Evolutionary conservation across 805 yeast species (phyloP).

Genomic region (Debaryomyces hansenii): DNA sequence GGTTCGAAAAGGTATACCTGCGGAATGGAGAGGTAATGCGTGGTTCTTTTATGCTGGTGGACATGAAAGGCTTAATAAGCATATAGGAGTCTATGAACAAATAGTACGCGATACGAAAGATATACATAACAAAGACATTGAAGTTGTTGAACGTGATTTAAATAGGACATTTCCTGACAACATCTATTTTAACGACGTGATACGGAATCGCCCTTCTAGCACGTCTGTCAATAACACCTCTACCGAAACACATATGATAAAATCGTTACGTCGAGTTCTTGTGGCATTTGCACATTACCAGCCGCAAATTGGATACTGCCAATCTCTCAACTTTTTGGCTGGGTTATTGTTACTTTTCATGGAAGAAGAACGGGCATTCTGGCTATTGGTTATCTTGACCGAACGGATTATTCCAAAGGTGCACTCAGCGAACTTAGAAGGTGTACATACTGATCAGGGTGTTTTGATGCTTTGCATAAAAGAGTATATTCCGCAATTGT

Average conservation of each 20-base stretch:
- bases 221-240: background rate
- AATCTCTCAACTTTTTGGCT: conserved; percentile 88
- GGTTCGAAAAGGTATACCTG: conserved; percentile 90
- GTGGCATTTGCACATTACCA: conserved; percentile 81
- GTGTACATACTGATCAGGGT: conserved; percentile 94
- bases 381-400: conserved; percentile 94
- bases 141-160: conserved; percentile 90
- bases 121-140: conserved; percentile 71
- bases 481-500: conserved; percentile 79
- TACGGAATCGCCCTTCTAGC: background rate
- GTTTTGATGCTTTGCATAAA: conserved; percentile 83
- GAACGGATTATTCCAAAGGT: conserved; percentile 86
- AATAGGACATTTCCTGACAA: conserved; percentile 96
- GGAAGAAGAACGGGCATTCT: conserved; percentile 88
- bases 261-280: conserved; percentile 75
- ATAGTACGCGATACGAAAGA: conserved; percentile 59
- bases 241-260: conserved; percentile 64
- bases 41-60: conserved; percentile 97
- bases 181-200: conserved; percentile 61
- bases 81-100: conserved; percentile 72
- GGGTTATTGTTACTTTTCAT: conserved; percentile 81
- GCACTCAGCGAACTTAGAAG: conserved; percentile 86
- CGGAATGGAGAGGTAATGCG: conserved; percentile 96
- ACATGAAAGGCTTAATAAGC: conserved; percentile 63
- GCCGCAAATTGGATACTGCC: conserved; percentile 95